Base-by-base conservation (phyloP, 805 yeast genomes). In the Debaryomyces tyrocola region DNA sequence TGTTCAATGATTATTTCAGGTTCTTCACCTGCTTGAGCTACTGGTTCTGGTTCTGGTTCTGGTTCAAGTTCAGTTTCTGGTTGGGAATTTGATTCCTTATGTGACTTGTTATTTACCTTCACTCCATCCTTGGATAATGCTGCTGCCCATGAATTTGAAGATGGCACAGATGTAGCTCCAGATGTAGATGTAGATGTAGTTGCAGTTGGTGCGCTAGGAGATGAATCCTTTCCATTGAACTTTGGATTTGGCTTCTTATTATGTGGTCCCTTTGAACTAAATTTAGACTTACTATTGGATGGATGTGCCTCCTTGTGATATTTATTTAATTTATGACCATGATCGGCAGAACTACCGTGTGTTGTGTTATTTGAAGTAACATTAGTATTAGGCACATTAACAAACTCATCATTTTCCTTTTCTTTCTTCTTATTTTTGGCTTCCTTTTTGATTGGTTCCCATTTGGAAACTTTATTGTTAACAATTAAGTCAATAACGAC, bases 371-470 rank as follows among this genome's bases (percentile, higher is more conserved):
- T 43, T 35, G 40, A 7, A 14, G 21, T 34, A 27, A 39, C 24
- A 21, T 35, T 37, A n/a, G 40, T 39, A 27, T 12, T 48, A 21
- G 47, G 10, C 14, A 20, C 46, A 35, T 43, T 45, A 34, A 43
- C 44, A 17, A 47, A 38, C 11, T 52, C 56, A 24, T 57, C 60
- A 8, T 49, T 54, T 44, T 49, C 53, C 33, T 56, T 52, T 21
- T 65, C 70, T 52, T 66, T 63, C 72, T 66, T 80, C 56, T 67
- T 67, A 46, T 59, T 56, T 69, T 77, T 74, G 47, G 79, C 80
- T 66, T 84, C 86, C 39, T 87, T 87, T 67, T 84, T 84, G 52
- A 89, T 96, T 57, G 91, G 94, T 63, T 90, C 97, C 97, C 98
- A 92, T 68, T 87, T 89, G 55, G 86, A 78, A 33, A 89, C 95